Evolutionary conservation across 2,329 filamentous ascomycete genomes (phyloP).

Genomic region (Hawksworthiomyces lignivorus): DNA sequence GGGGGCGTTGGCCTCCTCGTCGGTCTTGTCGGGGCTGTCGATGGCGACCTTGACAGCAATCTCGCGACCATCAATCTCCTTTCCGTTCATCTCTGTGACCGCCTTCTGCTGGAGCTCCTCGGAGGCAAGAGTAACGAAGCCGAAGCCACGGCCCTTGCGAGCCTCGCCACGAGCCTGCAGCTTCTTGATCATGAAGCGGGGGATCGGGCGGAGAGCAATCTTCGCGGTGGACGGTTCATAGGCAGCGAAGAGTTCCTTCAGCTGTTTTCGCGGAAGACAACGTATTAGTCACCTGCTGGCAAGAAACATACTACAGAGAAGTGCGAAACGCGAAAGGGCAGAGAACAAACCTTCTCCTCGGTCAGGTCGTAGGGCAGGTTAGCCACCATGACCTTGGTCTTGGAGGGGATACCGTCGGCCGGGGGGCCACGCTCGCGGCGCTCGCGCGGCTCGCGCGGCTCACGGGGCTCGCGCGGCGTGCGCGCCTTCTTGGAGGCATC

Average conservation of each 20-base stretch:
- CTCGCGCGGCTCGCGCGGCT: conserved; percentile 56
- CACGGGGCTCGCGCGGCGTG: conserved; percentile 42
- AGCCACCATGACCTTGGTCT: conserved; percentile 99
- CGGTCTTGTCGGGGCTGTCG: conserved; percentile 94
- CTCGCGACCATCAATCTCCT: conserved; percentile 96
- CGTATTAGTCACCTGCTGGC: too few species aligned
- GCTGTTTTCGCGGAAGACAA: too few species aligned
- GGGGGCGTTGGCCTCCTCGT: conserved; percentile 67
- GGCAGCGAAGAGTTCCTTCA: conserved; percentile 91
- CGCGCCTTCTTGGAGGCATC: conserved; percentile 54
- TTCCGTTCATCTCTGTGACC: conserved; percentile 96
- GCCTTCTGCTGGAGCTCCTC: conserved; percentile 98
- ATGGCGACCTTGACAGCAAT: conserved; percentile 99
- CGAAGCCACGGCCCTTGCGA: conserved; percentile 98
- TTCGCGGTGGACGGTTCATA: conserved; percentile 94
- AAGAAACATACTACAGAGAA: too few species aligned
- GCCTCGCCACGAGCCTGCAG: conserved; percentile 95
- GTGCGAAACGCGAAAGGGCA: too few species aligned
- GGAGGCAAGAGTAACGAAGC: conserved; percentile 90
- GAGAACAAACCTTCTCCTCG: conserved; percentile 75
- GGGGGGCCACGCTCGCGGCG: conserved; percentile 83
- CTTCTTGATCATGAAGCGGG: conserved; percentile 99
- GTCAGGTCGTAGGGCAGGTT: conserved; percentile 97
- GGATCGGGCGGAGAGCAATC: conserved; percentile 96
- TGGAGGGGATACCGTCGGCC: conserved; percentile 93